These are phyloP conservation scores for Crotalaria pallida DNA, from an alignment of 306 rosid genomes.

Conservation along the genomic window DNA sequence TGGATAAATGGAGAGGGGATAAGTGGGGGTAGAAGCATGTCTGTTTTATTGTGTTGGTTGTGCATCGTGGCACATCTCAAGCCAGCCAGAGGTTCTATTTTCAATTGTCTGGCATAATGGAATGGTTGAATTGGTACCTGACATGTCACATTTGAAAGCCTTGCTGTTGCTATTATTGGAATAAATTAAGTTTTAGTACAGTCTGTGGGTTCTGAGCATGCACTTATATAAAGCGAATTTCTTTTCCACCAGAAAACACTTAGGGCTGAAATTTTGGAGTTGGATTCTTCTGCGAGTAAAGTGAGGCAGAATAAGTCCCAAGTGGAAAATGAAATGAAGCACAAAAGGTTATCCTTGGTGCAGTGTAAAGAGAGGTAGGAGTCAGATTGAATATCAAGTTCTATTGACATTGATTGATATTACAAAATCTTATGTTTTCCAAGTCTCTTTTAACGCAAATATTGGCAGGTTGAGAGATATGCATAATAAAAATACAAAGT, in stretches of 20 bases:
- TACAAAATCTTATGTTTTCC: neutral
- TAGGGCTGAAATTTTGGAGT: constrained; percentile 40
- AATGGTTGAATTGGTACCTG: neutral
- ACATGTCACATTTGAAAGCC: neutral
- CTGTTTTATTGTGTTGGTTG: neutral
- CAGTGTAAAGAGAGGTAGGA: constrained; percentile 54
- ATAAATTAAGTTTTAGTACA: neutral
- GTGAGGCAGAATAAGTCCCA: constrained; percentile 49
- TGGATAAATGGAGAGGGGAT: neutral
- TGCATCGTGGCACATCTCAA: neutral
- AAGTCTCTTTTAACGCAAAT: neutral
- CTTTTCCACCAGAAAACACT: constrained; percentile 45
- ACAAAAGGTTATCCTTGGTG: constrained; percentile 30
- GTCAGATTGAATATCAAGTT: constrained; percentile 1
- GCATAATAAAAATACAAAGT: constrained; percentile 56
- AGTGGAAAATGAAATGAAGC: constrained; percentile 37
- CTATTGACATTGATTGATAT: neutral
- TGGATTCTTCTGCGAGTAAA: constrained; percentile 47
- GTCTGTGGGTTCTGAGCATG: neutral
- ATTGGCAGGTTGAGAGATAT: constrained; percentile 62
- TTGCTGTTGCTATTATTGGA: neutral
- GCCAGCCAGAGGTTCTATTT: neutral
- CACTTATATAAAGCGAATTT: neutral
- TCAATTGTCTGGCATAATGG: neutral
- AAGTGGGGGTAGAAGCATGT: neutral